Evolutionary conservation across 2,329 filamentous ascomycete species (phyloP).

Genomic region (Juglanconis juglandina): DNA sequence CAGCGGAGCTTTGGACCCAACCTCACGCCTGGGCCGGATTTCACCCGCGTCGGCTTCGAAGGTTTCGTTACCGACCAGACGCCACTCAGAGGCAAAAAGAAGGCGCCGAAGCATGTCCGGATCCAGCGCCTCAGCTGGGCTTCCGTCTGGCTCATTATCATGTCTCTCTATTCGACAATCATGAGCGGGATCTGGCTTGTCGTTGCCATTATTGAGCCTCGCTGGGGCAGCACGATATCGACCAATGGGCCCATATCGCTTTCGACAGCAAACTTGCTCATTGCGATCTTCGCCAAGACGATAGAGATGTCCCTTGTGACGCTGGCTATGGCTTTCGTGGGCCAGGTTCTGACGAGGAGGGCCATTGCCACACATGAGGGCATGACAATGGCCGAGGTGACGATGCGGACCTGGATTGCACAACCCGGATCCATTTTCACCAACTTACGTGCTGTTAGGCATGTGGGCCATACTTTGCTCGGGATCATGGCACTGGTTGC

Average conservation of each 20-base stretch:
- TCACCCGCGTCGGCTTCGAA: not conserved
- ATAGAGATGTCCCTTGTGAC: conserved; percentile 78
- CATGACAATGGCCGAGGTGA: conserved; percentile 72
- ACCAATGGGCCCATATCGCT: conserved; percentile 52
- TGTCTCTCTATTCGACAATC: conserved; percentile 61
- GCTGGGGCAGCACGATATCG: conserved; percentile 58
- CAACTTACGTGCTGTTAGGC: conserved; percentile 62
- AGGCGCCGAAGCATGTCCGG: conserved; percentile 5
- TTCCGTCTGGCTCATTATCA: conserved; percentile 40
- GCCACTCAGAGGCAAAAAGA: not conserved
- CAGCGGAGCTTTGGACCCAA: not conserved
- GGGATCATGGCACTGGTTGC: conserved; percentile 63
- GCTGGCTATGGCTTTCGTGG: conserved; percentile 70
- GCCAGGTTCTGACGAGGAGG: conserved; percentile 69
- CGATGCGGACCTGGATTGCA: conserved; percentile 72
- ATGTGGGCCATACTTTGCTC: conserved; percentile 60
- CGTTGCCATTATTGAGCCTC: conserved; percentile 58
- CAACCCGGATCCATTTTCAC: conserved; percentile 71
- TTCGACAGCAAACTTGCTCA: conserved; percentile 63
- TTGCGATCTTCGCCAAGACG: conserved; percentile 69
- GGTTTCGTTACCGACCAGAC: not conserved
- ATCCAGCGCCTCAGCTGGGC: conserved; percentile 41
- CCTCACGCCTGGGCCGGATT: not conserved
- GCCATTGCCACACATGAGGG: conserved; percentile 62
- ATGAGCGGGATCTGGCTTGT: conserved; percentile 65